Evolutionary conservation across 1,284 basidiomycete species (phyloP).

Genomic region (Irpex sp.): DNA sequence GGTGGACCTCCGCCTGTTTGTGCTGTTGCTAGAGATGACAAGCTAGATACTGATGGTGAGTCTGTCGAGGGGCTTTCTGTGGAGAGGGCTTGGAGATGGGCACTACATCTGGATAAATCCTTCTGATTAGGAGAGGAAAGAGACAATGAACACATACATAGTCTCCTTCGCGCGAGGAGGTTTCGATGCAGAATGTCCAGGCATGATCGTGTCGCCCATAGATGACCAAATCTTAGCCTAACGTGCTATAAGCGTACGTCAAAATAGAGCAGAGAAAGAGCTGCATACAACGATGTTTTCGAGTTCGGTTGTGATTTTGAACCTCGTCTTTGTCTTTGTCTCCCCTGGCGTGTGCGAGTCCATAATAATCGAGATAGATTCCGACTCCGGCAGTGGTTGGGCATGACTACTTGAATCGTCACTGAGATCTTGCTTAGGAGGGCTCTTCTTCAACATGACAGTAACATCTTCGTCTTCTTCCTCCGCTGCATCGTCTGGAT

Average conservation of each 20-base stretch:
- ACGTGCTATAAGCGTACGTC: conserved; percentile 3
- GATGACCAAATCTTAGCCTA: conserved; percentile 78
- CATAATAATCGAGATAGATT: conserved; percentile 9
- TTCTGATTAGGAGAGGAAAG: conserved; percentile 10
- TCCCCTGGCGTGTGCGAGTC: conserved; percentile 12
- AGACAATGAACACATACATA: conserved; percentile 52
- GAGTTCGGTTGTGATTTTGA: conserved; percentile 60
- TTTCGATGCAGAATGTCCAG: conserved; percentile 57
- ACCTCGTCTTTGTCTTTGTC: conserved; percentile 28
- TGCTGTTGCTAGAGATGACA: conserved; percentile 49
- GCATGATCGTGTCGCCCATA: conserved; percentile 70
- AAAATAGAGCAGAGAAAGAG: neutral
- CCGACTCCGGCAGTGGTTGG: conserved; percentile 3
- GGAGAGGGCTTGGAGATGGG: conserved; percentile 58
- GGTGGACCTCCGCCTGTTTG: conserved; percentile 31
- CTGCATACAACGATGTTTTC: conserved; percentile 67
- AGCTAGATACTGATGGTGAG: conserved; percentile 55
- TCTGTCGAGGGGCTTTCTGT: conserved; percentile 36
- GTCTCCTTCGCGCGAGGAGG: conserved; percentile 69
- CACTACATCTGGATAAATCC: conserved; percentile 41
- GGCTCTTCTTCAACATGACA: conserved; percentile 33
- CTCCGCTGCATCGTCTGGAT: conserved; percentile 7
- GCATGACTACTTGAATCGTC: neutral
- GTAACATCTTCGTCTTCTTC: conserved; percentile 39
- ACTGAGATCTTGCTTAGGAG: conserved; percentile 3